Percentiles rank a stretch among this genome's conserved stretches.
Conservation (phyloP, 2,329 filamentous ascomycete genomes). For the Aspergillus melleus region DNA sequence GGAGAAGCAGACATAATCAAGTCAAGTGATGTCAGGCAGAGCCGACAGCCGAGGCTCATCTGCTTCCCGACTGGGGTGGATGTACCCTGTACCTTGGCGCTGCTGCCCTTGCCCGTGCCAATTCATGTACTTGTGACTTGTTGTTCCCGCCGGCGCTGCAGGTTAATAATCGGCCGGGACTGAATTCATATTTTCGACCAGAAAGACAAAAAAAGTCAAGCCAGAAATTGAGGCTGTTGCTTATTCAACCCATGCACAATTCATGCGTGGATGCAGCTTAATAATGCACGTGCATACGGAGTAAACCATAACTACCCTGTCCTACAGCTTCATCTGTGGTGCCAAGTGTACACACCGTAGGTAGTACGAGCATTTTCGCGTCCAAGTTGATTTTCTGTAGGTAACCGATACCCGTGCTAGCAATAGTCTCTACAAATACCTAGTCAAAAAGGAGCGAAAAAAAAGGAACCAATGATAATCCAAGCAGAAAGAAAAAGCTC, state of each 20-base stretch:
- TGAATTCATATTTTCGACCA: not conserved
- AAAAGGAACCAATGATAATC: not conserved
- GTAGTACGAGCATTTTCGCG: too few relatives aligned
- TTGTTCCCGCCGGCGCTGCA: not conserved
- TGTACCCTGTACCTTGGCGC: not conserved
- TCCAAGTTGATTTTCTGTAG: too few relatives aligned
- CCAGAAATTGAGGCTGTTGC: not conserved
- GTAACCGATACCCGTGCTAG: not conserved
- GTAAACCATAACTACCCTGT: too few relatives aligned
- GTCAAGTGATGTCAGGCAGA: not conserved
- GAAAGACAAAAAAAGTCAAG: not conserved
- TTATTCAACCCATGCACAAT: not conserved
- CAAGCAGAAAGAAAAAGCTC: not conserved
- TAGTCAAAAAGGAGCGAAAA: not conserved
- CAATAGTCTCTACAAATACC: not conserved
- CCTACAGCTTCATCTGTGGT: too few relatives aligned
- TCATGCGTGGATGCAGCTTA: too few relatives aligned
- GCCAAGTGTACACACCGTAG: too few relatives aligned
- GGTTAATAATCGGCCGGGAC: not conserved
- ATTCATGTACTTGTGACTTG: not conserved
- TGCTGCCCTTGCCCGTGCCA: not conserved
- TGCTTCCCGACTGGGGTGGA: not conserved
- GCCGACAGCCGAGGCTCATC: constrained; percentile 15
- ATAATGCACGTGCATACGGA: too few relatives aligned
- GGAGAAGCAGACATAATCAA: not conserved